Evolutionary conservation across 805 yeast genomes (phyloP).

Genomic region (Teunomyces cretensis): DNA sequence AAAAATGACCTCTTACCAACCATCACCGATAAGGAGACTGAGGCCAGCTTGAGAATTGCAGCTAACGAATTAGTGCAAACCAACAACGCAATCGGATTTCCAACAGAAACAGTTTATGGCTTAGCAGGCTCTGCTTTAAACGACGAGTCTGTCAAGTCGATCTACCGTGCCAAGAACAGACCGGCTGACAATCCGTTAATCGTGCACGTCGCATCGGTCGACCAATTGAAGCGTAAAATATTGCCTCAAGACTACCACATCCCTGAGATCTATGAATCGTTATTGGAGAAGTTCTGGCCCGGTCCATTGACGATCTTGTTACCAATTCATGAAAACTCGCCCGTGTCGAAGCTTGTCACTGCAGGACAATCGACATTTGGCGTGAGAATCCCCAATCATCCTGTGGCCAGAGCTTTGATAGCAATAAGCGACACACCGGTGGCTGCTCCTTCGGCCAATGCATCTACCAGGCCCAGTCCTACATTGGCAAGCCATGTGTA

Average conservation of each 20-base stretch:
- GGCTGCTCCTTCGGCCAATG: conserved; percentile 98
- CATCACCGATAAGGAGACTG: conserved; percentile 54
- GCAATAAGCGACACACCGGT: conserved; percentile 81
- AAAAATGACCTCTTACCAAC: conserved; percentile 40
- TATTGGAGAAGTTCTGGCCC: conserved; percentile 84
- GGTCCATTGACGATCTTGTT: conserved; percentile 90
- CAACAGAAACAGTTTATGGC: conserved; percentile 97
- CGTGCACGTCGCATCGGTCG: conserved; percentile 78
- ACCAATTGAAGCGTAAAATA: conserved; percentile 65
- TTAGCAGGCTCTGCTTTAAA: conserved; percentile 83
- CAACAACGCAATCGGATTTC: conserved; percentile 78
- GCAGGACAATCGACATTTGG: conserved; percentile 90
- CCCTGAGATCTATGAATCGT: conserved; percentile 65
- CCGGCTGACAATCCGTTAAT: conserved; percentile 96
- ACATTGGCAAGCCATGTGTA: conserved; percentile 84
- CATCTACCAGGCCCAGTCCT: conserved; percentile 93
- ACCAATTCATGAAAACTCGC: conserved; percentile 51
- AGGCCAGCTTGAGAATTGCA: conserved; percentile 54
- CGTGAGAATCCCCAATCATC: conserved; percentile 82
- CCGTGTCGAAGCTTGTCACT: conserved; percentile 74
- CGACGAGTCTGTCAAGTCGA: conserved; percentile 70
- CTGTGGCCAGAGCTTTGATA: conserved; percentile 87
- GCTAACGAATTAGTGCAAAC: conserved; percentile 51
- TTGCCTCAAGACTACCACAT: conserved; percentile 49
- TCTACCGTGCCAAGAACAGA: conserved; percentile 85